Base-by-base conservation (phyloP, 495 filamentous ascomycete genomes). In the Neurospora pannonica region DNA sequence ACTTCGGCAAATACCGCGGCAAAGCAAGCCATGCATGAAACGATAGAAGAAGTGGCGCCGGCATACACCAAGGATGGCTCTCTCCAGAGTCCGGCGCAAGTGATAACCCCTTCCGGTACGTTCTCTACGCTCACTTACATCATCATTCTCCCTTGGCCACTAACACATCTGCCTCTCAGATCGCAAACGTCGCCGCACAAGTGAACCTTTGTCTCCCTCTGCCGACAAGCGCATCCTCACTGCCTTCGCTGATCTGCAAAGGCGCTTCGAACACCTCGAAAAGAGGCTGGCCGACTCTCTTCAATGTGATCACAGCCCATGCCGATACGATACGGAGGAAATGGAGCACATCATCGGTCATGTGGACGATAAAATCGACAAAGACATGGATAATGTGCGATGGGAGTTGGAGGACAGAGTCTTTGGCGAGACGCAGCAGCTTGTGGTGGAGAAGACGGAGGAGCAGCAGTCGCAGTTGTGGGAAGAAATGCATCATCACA, bases 241-340 rank as follows among this genome's bases (percentile, higher is more conserved):
- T 24, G 60, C 54, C 34, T 70, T 73, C 38, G 37, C 72, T 13
- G 72, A 70, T 43, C 37, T 73, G 9, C 17, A 73, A 36, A 70
- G 4, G 21, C 72, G 72, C 62, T 5, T 73, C 15, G 60, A 48
- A 70, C 54, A 34, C 37, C 54, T 73, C 4, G 72, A 73, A 48
- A 73, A 70, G 37, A 42, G 40, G 38, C 9, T 73, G 2, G 48
- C 62, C 5, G 72, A 73, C 48, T 39, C 72, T 40, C 17, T 37
- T 43, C 0, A 17, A 5, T 17, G 40, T 3, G 72, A 48, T 40
- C 72, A 38, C 36, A 39, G 54, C 11, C 72, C 72, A 5, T 73
- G 72, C 21, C 48, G 72, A 15, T 73, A 73, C 48, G 24, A 73
- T 48, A 28, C 46, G 9, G 72, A 73, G 72, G 72, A 73, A 28